Conservation (phyloP, 2,329 filamentous ascomycete genomes). For the Metarhizium album region DNA sequence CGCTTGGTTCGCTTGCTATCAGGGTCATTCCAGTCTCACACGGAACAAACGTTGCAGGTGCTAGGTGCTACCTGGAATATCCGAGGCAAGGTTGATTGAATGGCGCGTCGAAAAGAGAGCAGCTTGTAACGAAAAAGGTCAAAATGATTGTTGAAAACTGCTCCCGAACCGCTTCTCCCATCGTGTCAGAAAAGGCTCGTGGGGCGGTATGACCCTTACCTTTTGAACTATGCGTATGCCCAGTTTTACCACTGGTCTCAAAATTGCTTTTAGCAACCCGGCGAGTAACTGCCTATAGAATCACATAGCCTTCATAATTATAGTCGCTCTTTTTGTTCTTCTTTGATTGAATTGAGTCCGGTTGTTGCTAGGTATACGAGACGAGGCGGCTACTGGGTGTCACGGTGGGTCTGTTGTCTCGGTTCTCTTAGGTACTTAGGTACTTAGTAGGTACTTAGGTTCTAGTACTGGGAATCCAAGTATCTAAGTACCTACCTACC, state of each 20-base stretch:
- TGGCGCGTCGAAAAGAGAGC: slow-evolving; percentile 2
- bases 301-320: neutral
- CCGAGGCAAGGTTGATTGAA: slow-evolving; percentile 6
- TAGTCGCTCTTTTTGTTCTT: slow-evolving; percentile 1
- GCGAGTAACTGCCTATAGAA: neutral
- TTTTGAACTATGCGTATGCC: neutral
- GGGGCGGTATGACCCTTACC: neutral
- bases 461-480: neutral
- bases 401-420: too few relatives aligned
- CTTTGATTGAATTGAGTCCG: neutral
- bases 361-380: neutral
- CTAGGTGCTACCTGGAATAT: slow-evolving; percentile 4
- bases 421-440: too few relatives aligned
- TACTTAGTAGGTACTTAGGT: too few relatives aligned
- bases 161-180: neutral
- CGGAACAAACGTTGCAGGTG: neutral
- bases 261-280: neutral
- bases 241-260: neutral
- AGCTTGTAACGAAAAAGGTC: neutral
- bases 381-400: too few relatives aligned
- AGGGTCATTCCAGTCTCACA: slow-evolving; percentile 3
- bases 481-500: too few relatives aligned
- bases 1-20: neutral
- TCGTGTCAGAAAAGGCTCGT: neutral
- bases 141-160: neutral